A percentile compares a stretch with the other conserved stretches of the same genome.
Evolutionary conservation across 148 eudicot genomes (phyloP).

Genomic region (Suaeda aralocaspica): DNA sequence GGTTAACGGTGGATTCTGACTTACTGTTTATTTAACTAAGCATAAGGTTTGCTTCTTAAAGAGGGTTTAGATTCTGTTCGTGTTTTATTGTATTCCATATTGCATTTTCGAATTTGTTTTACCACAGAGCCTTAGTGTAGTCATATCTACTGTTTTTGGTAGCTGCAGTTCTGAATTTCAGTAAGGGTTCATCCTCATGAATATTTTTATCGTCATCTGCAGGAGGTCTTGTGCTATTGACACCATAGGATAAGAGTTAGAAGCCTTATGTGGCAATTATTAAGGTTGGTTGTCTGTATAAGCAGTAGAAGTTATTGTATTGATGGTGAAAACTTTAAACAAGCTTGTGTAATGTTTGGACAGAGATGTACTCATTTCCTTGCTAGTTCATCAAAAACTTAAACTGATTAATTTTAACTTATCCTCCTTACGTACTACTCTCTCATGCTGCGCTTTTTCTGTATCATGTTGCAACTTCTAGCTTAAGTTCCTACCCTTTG

Average conservation of each 20-base stretch:
- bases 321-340: neutral
- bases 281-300: conserved; percentile 55
- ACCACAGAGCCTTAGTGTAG: neutral
- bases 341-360: neutral
- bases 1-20: too few relatives aligned
- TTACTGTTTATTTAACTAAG: too few relatives aligned
- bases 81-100: too few relatives aligned
- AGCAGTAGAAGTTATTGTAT: neutral
- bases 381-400: too few relatives aligned
- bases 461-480: too few relatives aligned
- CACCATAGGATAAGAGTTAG: conserved; percentile 65
- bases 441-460: too few relatives aligned
- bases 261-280: conserved; percentile 97
- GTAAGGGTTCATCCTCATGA: neutral
- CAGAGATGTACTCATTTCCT: neutral
- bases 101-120: neutral
- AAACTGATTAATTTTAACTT: too few relatives aligned
- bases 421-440: too few relatives aligned
- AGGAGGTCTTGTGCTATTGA: conserved; percentile 95
- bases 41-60: too few relatives aligned
- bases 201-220: conserved; percentile 16
- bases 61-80: too few relatives aligned
- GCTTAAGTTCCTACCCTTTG: too few relatives aligned
- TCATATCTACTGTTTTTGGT: neutral
- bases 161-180: neutral